Base-by-base conservation (phyloP, 495 filamentous ascomycete genomes). In the Podospora didyma region DNA sequence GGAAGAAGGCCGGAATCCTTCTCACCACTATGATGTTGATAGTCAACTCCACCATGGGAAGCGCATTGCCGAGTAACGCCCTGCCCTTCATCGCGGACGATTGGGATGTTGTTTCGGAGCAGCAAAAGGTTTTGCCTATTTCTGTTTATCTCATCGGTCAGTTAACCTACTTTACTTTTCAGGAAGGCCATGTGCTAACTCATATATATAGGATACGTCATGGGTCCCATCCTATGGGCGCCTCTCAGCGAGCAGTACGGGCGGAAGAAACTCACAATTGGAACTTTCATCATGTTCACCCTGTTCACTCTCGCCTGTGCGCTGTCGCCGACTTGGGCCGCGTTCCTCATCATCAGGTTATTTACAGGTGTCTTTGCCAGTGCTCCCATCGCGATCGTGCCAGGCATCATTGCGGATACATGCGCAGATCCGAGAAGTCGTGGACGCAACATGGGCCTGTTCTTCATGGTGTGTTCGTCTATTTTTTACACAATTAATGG, bases 391-490 rank as follows among this genome's bases (percentile, higher is more conserved):
- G 81, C 85, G 3, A 79, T 91, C 7, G 80, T 88, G 16, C 84
- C 87, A 0, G 89, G 89, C 9, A 73, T 90, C 2, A 88, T 87
- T 64, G 88, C 89, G 0, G 89, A 94, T 70, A 75, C 90, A 7
- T 72, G 66, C 41, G 74, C 74, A 20, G 77, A 85, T 61, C 78
- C 84, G 0, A 65, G 78, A 17, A 72, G 69, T 21, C 76, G 89
- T 17, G 89, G 89, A 2, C 77, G 86, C 7, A 85, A 84, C 3
- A 87, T 92, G 82, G 81, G 86, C 1, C 68, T 82, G 4, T 92
- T 89, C 69, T 89, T 76, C 62, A 82, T 79, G 28, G 85, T 86
- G 69, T 73, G 83, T 77, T 48, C 41, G n/a, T 28, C 39, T n/a
- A 7, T 44, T n/a, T 4, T 42, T 44, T 3, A 35, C 20, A 17